A percentile compares a stretch with the other conserved stretches of the same genome.
phyloP scores from a whole-genome alignment of 2,329 filamentous ascomycete genomes.

The Colletotrichum sp. region DNA sequence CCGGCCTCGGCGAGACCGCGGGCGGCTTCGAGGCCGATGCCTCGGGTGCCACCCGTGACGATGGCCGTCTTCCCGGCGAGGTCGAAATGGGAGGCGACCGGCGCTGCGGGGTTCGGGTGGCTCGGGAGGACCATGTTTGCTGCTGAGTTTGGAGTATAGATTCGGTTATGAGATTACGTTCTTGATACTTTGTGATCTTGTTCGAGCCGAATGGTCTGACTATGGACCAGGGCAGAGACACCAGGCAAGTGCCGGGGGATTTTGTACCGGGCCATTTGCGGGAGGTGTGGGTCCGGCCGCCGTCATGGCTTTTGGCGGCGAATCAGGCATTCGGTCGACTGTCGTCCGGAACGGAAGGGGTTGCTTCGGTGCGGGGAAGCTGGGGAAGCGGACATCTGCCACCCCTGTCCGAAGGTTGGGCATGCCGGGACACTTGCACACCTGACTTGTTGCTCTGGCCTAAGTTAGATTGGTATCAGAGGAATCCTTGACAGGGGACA shows the following conservation, averaged over 20 bases:
- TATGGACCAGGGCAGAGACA: neutral
- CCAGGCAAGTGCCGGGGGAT: neutral
- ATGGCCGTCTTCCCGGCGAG: slow-evolving; percentile 20
- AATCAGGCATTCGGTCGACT: neutral
- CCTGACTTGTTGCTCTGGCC: neutral
- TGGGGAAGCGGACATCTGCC: neutral
- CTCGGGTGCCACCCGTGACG: slow-evolving; percentile 12
- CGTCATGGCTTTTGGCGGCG: neutral
- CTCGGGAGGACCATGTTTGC: slow-evolving; percentile 12
- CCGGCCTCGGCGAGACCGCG: slow-evolving; percentile 12
- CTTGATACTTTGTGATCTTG: neutral
- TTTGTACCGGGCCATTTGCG: neutral
- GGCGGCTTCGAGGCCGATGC: slow-evolving; percentile 11
- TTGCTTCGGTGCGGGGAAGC: slow-evolving; percentile 1
- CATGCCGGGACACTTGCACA: neutral
- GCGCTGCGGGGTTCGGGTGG: slow-evolving; percentile 7
- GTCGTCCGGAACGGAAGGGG: neutral
- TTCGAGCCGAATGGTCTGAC: neutral
- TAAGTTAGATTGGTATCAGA: too few species aligned
- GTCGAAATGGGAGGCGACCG: slow-evolving; percentile 12
- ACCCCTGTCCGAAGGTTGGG: neutral
- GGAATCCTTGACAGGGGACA: neutral
- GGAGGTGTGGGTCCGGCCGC: neutral
- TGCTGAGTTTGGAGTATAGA: neutral
- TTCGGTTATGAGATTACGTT: neutral